Base-by-base conservation (phyloP, 2,329 filamentous ascomycete genomes). In the Aspergillus fumigatus region DNA sequence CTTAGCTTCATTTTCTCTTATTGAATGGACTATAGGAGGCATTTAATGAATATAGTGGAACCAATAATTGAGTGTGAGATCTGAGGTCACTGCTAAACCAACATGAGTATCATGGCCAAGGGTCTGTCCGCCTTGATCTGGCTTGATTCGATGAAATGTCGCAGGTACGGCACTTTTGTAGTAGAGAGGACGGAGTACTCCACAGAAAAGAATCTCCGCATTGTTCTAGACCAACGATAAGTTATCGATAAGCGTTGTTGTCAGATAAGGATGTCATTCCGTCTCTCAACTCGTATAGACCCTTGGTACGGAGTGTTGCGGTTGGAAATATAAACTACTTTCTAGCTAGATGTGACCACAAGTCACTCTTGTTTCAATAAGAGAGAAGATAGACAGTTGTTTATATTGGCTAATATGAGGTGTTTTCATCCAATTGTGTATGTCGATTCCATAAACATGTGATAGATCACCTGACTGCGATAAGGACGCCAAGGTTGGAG, bases 401-500 rank as follows among this genome's bases (percentile, higher is more conserved):
- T 38, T 17, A 32, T 17, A 17, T 17, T 14, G 17, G 5, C 14
- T n/a, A n/a, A 10, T 27, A 27, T 50, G 26, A 50, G 48, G 48
- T 35, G n/a, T 35, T 50, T 21, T 25, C 26, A 11, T 35, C 14
- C 48, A 11, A 19, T 11, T 32, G n/a, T 26, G 32, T 17, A 38
- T 50, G 48, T 1, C 19, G 6, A 19, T 3, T n/a, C 26, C 8
- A 14, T 17, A 11, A 2, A 50, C n/a, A 35, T 26, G 21, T 11
- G 26, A 17, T 35, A 26, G 29, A 55, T 62, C 60, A 64, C 60
- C 59, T 62, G 61, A 62, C 43, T 49, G 29, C 29, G 40, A 45
- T 57, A 58, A 63, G 59, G 59, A 54, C 57, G 53, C 61, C 62
- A 54, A 52, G 56, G 38, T 50, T 45, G 54, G 48, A 55, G 55